phyloP scores from a whole-genome alignment of 345 rosid species.

The Brassica incana region DNA sequence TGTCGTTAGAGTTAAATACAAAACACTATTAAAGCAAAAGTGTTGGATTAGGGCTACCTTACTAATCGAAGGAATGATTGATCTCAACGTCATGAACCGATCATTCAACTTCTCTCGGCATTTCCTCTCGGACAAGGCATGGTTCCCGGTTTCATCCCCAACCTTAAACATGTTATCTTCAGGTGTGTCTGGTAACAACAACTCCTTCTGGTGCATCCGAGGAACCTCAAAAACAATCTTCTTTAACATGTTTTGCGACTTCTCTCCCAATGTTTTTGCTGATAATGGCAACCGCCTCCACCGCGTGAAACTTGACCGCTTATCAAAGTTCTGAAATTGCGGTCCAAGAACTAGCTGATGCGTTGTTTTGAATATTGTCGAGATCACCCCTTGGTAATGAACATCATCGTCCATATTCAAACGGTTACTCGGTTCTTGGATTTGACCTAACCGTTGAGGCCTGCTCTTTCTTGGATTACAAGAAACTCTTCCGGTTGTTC shows the following conservation, averaged over 20 bases:
- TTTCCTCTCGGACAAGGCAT: constrained; percentile 49
- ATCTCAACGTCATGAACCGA: constrained; percentile 56
- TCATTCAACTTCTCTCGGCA: constrained; percentile 56
- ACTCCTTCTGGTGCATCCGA: constrained; percentile 45
- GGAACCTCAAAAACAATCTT: constrained; percentile 77
- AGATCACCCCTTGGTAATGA: constrained; percentile 64
- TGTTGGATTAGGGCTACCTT: constrained; percentile 53
- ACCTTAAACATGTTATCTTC: constrained; percentile 42
- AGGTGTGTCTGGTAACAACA: constrained; percentile 36
- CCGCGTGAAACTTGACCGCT: constrained; percentile 56
- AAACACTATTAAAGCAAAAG: not conserved
- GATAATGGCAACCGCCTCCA: constrained; percentile 53
- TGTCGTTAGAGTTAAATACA: not conserved
- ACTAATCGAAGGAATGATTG: constrained; percentile 67
- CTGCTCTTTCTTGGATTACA: constrained; percentile 40
- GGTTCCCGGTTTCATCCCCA: constrained; percentile 50
- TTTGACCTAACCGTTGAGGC: constrained; percentile 33
- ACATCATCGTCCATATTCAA: constrained; percentile 47
- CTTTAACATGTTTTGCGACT: constrained; percentile 65
- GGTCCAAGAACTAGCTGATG: constrained; percentile 58
- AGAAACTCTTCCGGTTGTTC: constrained; percentile 44
- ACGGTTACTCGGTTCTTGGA: constrained; percentile 46
- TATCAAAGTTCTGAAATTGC: constrained; percentile 45
- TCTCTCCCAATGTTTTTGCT: constrained; percentile 28
- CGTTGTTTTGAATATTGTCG: constrained; percentile 64